Conservation (phyloP, 139 green algal species). For the Auxenochlorella pyrenoidosa region DNA sequence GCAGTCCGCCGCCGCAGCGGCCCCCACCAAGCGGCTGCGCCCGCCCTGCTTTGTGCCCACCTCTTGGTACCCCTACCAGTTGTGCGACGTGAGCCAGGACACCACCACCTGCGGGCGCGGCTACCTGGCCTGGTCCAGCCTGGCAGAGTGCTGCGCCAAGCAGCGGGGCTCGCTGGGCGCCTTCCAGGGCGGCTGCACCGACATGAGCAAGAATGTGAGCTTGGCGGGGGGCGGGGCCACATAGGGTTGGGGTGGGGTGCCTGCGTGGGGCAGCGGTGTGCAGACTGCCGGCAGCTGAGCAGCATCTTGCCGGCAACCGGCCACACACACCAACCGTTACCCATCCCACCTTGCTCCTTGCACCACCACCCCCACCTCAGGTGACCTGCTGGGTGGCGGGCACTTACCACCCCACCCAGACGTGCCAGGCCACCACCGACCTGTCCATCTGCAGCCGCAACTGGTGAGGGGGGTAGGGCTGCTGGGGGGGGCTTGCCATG, state of each 20-base stretch:
- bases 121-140: conserved; percentile 21
- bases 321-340: no score
- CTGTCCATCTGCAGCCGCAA: conserved; percentile 19
- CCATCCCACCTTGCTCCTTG: no score
- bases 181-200: conserved; percentile 28
- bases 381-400: conserved; percentile 26
- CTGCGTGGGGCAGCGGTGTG: no score
- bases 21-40: not conserved
- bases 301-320: no score
- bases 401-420: conserved; percentile 9
- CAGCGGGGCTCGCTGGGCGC: not conserved
- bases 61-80: conserved; percentile 31
- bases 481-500: no score
- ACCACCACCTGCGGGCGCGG: conserved; percentile 19
- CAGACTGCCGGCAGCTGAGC: no score
- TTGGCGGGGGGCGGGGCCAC: not conserved
- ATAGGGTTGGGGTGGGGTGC: not conserved
- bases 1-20: not conserved
- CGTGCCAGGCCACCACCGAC: conserved; percentile 24
- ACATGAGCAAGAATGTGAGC: not conserved
- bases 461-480: no score
- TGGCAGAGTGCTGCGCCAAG: not conserved
- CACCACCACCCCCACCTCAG: no score
- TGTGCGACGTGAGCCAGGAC: conserved; percentile 8
- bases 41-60: conserved; percentile 30